Evolutionary conservation across 139 green algal genomes (phyloP).

Genomic region (Chlamydomonas sphaeroides): DNA sequence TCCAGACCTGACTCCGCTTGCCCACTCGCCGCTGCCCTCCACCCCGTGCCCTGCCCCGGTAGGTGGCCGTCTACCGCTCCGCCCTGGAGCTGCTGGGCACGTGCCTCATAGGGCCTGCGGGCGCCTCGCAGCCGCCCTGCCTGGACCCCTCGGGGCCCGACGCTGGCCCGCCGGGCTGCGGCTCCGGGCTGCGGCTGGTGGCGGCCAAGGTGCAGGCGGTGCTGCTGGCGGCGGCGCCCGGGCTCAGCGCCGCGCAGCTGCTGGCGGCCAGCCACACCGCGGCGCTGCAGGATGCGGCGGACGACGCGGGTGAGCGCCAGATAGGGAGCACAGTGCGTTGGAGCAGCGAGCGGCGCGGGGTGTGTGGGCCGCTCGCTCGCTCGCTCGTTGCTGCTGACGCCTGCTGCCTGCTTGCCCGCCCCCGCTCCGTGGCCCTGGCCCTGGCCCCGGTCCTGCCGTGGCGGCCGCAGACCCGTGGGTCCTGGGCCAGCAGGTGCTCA

Average conservation of each 20-base stretch:
- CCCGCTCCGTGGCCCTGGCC: not conserved
- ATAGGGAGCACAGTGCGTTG: not conserved
- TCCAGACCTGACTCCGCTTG: no score
- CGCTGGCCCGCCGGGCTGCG: slow-evolving; percentile 17
- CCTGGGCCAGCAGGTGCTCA: slow-evolving; percentile 28
- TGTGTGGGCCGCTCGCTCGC: not conserved
- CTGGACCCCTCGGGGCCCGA: not conserved
- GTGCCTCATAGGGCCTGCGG: not conserved
- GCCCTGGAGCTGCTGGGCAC: slow-evolving; percentile 68
- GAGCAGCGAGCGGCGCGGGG: not conserved
- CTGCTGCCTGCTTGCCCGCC: not conserved
- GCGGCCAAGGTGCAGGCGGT: slow-evolving; percentile 75
- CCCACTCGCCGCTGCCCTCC: no score
- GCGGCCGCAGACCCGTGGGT: slow-evolving; percentile 42
- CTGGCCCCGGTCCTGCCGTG: not conserved
- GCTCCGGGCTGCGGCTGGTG: slow-evolving; percentile 52
- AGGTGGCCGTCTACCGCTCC: slow-evolving; percentile 80
- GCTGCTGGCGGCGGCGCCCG: slow-evolving; percentile 74
- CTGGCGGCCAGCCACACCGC: slow-evolving; percentile 10
- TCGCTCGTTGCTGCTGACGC: not conserved
- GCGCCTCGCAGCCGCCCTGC: not conserved
- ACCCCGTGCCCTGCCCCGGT: no score
- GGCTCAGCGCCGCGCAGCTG: slow-evolving; percentile 24
- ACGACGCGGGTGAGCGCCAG: not conserved
- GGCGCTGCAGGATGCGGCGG: not conserved